These are phyloP conservation scores for Cyberlindnera meyerae DNA, from an alignment of 805 yeast genomes.

Conservation along the genomic window DNA sequence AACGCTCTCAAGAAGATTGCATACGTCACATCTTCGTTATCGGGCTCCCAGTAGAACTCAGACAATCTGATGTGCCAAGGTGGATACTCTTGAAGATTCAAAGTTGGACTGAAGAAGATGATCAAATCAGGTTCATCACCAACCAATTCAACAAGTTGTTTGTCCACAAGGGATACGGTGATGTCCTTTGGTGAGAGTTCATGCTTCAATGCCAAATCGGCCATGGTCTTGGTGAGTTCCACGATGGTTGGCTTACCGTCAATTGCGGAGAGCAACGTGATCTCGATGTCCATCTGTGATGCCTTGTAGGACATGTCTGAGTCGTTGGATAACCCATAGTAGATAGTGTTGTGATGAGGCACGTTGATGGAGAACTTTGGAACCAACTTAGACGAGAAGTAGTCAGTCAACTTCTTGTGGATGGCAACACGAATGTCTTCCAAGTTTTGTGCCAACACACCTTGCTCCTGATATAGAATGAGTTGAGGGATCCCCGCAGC, in stretches of 20 bases:
- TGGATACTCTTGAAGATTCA: slow-evolving; percentile 91
- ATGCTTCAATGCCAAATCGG: slow-evolving; percentile 60
- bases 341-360: slow-evolving; percentile 59
- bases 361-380: slow-evolving; percentile 60
- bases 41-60: slow-evolving; percentile 89
- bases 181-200: slow-evolving; percentile 64
- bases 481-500: slow-evolving; percentile 77
- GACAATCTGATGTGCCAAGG: slow-evolving; percentile 96
- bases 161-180: slow-evolving; percentile 69
- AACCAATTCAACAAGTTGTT: slow-evolving; percentile 66
- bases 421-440: slow-evolving; percentile 55
- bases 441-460: slow-evolving; percentile 52
- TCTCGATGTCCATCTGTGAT: slow-evolving; percentile 46
- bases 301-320: slow-evolving; percentile 30
- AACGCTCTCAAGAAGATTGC: slow-evolving; percentile 78
- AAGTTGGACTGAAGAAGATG: slow-evolving; percentile 75
- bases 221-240: slow-evolving; percentile 80
- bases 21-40: slow-evolving; percentile 73
- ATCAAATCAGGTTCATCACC: slow-evolving; percentile 92
- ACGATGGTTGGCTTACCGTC: slow-evolving; percentile 92
- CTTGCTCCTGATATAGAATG: slow-evolving; percentile 75
- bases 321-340: slow-evolving; percentile 35
- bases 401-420: slow-evolving; percentile 53
- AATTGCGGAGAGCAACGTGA: slow-evolving; percentile 61
- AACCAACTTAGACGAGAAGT: slow-evolving; percentile 65